These are phyloP conservation scores for Nicotiana attenuata DNA, from an alignment of 257 asterid species.

Conservation along the genomic window DNA sequence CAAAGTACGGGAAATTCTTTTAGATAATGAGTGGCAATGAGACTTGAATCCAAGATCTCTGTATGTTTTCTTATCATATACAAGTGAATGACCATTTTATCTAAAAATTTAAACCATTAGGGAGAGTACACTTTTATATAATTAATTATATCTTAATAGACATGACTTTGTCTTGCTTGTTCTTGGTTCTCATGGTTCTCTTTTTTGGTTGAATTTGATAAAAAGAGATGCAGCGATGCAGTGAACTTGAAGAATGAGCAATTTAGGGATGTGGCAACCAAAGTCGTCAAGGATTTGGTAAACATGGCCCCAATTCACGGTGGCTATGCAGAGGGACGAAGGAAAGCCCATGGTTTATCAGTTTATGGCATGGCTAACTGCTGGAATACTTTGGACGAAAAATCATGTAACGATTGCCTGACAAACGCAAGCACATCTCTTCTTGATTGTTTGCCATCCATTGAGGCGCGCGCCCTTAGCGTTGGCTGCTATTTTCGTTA, in stretches of 20 bases:
- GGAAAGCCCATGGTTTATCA: not conserved
- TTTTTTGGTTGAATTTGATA: not conserved
- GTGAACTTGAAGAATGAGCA: constrained; percentile 1
- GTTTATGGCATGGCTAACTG: constrained; percentile 16
- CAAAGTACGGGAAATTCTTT: not conserved
- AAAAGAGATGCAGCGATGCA: constrained; percentile 16
- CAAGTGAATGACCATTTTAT: not conserved
- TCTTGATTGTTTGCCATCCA: constrained; percentile 11
- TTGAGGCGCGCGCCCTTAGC: constrained; percentile 16
- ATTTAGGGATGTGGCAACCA: constrained; percentile 3
- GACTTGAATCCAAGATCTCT: no score
- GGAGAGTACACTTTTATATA: not conserved
- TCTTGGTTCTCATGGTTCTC: constrained; percentile 4
- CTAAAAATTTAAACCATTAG: not conserved
- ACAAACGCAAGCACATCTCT: constrained; percentile 10
- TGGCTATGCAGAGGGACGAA: constrained; percentile 17
- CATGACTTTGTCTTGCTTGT: not conserved
- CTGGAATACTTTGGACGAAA: constrained; percentile 16
- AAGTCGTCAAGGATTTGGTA: constrained; percentile 1
- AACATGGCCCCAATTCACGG: not conserved
- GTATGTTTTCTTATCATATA: no score
- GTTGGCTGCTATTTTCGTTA: constrained; percentile 14
- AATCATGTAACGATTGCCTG: constrained; percentile 8
- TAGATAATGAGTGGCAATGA: not conserved
- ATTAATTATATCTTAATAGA: not conserved